Evolutionary conservation across 2,329 filamentous ascomycete species (phyloP).

Genomic region (Apiospora saccharicola): DNA sequence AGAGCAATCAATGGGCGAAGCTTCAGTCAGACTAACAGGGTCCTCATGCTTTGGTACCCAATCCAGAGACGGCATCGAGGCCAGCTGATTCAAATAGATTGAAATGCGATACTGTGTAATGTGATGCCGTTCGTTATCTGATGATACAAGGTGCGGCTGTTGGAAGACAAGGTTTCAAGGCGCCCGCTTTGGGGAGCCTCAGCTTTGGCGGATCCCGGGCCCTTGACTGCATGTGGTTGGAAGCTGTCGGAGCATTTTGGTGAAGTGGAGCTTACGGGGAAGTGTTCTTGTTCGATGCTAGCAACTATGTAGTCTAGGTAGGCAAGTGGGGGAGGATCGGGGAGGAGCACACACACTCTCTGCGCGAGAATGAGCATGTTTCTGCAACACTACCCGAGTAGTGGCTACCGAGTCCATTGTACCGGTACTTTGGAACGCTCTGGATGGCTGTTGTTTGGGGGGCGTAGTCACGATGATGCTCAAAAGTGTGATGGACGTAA

Average conservation of each 20-base stretch:
- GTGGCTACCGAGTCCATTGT: neutral
- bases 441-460: neutral
- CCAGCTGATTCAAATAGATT: neutral
- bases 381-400: neutral
- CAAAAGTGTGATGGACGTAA: neutral
- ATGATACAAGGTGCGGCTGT: neutral
- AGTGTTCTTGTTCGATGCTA: neutral
- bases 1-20: neutral
- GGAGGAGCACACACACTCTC: neutral
- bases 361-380: conserved; percentile 18
- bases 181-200: neutral
- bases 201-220: neutral
- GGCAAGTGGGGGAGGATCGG: neutral
- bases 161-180: neutral
- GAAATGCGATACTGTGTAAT: neutral
- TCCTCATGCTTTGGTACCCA: neutral
- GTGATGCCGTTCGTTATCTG: neutral
- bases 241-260: neutral
- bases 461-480: neutral
- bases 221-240: neutral
- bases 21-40: neutral
- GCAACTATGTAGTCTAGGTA: neutral
- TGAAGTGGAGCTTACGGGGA: conserved; percentile 1
- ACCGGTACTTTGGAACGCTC: neutral
- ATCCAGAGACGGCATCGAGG: neutral